Base-by-base conservation (phyloP, 2,329 filamentous ascomycete genomes). In the Trichoderma cornu-damae region DNA sequence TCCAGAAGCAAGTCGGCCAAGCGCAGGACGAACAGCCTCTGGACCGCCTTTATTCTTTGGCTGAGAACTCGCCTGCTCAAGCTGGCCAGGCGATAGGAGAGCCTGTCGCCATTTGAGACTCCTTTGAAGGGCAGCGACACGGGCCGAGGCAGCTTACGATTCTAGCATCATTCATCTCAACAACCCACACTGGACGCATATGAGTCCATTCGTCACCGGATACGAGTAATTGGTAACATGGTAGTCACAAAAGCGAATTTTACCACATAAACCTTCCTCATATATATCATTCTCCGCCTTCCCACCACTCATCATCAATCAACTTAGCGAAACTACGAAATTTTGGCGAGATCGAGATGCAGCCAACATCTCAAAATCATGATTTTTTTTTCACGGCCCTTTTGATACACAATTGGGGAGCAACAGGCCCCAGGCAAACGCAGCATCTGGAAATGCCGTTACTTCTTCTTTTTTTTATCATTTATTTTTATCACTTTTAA, bases 1-100 rank as follows among this genome's bases (percentile, higher is more conserved):
- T 68, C 71, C 35, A 72, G 79, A 57, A 72, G 70, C 58, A 76
- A 72, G 64, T 74, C 74, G 6, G 75, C 80, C 58, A 86, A 85
- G 73, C 77, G 75, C 63, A 83, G 80, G 72, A 86, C 83, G 1
- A 80, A 81, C 60, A 76, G 79, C 60, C 77, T 82, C 37, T 87
- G 83, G 83, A 84, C 80, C 6, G 78, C 77, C 20, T 85, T 87
- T 63, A 75, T 86, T 50, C 74, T 87, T 56, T 87, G 84, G 84
- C 67, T 87, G 24, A 75, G 83, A 59, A 86, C 83, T n/a, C 69
- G 73, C 55, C 64, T 75, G 58, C 67, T 75, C 59, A 75, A 73
- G 68, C 63, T 75, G 58, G 72, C 72, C 50, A 68, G 70, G 64
- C 71, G 71, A 62, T 74, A 73, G 70, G 60, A 64, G 46, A 63